Evolutionary conservation across 768 basidiomycete genomes (phyloP), one percentile per base, ranked within the genome.

Genomic region (Rhodotorula kratochvilovae): DNA sequence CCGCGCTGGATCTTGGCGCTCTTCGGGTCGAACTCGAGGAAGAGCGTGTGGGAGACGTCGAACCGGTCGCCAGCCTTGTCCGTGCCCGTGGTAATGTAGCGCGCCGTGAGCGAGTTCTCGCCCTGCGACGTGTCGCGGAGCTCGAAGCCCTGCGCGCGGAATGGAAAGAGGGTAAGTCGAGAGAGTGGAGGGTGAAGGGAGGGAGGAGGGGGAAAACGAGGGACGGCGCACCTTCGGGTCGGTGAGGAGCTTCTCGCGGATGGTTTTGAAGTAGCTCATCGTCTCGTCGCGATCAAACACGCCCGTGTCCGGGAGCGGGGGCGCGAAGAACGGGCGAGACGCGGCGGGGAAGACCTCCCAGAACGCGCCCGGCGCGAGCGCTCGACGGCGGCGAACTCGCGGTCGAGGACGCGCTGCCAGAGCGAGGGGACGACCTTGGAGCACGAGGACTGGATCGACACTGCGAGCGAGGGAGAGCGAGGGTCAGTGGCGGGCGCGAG

Each of bases 1-100:
- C 57, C 57, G 42, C 57, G 57, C n/a, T 42, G n/a, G 57, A 59
- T 43, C 57, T 59, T 59, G 57, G 43, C 57, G 27, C 17, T 23
- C 27, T 8, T 1, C 25, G 56, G 56, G 4, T 42, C 57, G 25
- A 59, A 59, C 57, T 59, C 57, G 57, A 59, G 13, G 42, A 59
- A 59, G 57, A 59, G 39, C 8, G 25, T 43, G 42, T 59, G 57
- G 23, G 25, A 27, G 27, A 59, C 27, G 57, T 59, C 57, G 57
- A 39, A 59, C 27, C n/a, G 42, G 36, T 57, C 12, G 35, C 42
- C 42, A 2, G 43, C 17, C 39, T 35, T 27, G n/a, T 59, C 42
- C 2, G 2, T 27, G 42, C 42, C 42, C 39, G 43, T 4, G 27
- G 57, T 59, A 27, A n/a, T 13, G 57, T 36, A 59, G n/a, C 42